Evolutionary conservation across 345 rosid genomes (phyloP).

Genomic region (Nasturtium officinale): DNA sequence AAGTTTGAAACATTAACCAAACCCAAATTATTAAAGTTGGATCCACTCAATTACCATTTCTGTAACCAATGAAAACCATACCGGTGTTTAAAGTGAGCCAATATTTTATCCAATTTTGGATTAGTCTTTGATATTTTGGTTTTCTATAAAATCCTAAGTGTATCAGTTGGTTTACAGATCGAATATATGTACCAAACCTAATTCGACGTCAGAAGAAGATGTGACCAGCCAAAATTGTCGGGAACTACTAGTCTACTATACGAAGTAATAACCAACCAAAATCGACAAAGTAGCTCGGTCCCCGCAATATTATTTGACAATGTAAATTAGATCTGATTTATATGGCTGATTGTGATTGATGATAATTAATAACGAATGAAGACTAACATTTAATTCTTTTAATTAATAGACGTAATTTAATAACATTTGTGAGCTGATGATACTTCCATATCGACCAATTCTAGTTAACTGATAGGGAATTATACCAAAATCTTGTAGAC

Average conservation of each 20-base stretch:
- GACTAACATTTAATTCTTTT: conserved; percentile 8
- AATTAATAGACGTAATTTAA: not conserved
- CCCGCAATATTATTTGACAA: not conserved
- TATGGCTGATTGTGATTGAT: conserved; percentile 12
- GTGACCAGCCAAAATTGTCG: conserved; percentile 33
- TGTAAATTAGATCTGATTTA: not conserved
- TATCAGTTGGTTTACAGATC: not conserved
- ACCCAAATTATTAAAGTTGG: conserved; percentile 7
- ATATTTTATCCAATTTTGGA: not conserved
- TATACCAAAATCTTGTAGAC: conserved; percentile 19
- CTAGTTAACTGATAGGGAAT: not conserved
- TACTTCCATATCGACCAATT: conserved; percentile 8
- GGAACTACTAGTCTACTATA: conserved; percentile 10
- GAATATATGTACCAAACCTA: conserved; percentile 2
- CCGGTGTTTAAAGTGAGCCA: not conserved
- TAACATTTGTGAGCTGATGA: not conserved
- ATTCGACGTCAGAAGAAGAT: conserved; percentile 8
- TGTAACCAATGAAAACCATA: not conserved
- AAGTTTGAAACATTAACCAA: conserved; percentile 15
- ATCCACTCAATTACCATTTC: conserved; percentile 13
- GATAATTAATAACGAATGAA: conserved; percentile 3
- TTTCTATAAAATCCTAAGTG: too few species aligned
- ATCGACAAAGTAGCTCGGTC: conserved; percentile 25
- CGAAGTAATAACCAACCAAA: conserved; percentile 10
- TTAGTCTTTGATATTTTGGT: conserved; percentile 1